phyloP scores from a whole-genome alignment of 2,329 filamentous ascomycete genomes.

The Sordariomycetes sp. region DNA sequence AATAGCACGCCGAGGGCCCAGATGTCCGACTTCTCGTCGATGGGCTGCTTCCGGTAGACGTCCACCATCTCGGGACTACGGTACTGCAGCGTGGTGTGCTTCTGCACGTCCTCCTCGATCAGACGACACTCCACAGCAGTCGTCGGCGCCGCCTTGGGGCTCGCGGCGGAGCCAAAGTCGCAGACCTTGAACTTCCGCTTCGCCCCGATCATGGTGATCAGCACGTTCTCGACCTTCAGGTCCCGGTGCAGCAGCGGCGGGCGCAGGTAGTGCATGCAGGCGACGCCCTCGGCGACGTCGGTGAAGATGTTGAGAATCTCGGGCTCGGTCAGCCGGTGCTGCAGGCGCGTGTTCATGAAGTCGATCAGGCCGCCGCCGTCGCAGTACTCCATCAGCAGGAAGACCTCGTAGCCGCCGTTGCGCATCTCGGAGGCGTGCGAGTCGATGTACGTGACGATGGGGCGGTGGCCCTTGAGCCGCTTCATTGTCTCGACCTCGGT shows the following conservation, averaged over 20 bases:
- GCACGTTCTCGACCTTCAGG: slow-evolving; percentile 94
- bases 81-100: slow-evolving; percentile 95
- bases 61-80: slow-evolving; percentile 98
- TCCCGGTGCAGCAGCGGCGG: slow-evolving; percentile 87
- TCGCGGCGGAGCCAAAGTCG: slow-evolving; percentile 89
- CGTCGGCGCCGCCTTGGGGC: slow-evolving; percentile 72
- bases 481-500: slow-evolving; percentile 99
- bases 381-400: slow-evolving; percentile 96
- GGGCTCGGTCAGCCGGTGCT: slow-evolving; percentile 92
- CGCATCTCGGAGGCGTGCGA: slow-evolving; percentile 92
- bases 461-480: slow-evolving; percentile 89
- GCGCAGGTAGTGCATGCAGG: slow-evolving; percentile 98
- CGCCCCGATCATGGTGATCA: slow-evolving; percentile 64
- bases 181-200: slow-evolving; percentile 84
- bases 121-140: slow-evolving; percentile 81
- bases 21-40: slow-evolving; percentile 98
- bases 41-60: slow-evolving; percentile 90
- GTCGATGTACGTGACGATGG: slow-evolving; percentile 97
- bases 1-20: slow-evolving; percentile 92
- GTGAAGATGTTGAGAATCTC: slow-evolving; percentile 96
- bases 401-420: slow-evolving; percentile 93
- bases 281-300: slow-evolving; percentile 90
- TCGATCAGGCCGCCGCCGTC: slow-evolving; percentile 92
- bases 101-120: slow-evolving; percentile 94
- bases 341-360: slow-evolving; percentile 97